These are phyloP conservation scores for Dothideomycetes sp. DNA, from an alignment of 2,329 filamentous ascomycete genomes.

Conservation along the genomic window DNA sequence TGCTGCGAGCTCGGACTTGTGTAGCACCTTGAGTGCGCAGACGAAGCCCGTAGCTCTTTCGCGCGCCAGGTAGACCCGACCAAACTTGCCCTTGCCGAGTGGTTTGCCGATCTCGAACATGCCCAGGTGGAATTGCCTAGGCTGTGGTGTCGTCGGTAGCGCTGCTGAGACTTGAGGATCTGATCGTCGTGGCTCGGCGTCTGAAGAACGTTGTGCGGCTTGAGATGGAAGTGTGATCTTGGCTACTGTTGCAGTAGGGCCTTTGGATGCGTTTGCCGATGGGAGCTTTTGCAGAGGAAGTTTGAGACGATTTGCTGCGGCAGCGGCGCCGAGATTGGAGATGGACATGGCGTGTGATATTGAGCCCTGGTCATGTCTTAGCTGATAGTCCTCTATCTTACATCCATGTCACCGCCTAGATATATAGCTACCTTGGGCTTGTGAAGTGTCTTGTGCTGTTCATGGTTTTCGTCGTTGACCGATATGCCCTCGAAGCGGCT, in stretches of 20 bases:
- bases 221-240: conserved; percentile 59
- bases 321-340: conserved; percentile 33
- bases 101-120: conserved; percentile 88
- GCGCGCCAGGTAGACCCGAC: conserved; percentile 69
- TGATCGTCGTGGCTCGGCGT: conserved; percentile 21
- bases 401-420: too few relatives aligned
- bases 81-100: conserved; percentile 76
- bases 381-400: background rate
- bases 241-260: conserved; percentile 39
- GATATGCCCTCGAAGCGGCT: conserved; percentile 81
- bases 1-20: conserved; percentile 70
- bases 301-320: conserved; percentile 55
- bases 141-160: conserved; percentile 13
- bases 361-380: conserved; percentile 27
- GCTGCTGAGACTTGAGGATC: conserved; percentile 6
- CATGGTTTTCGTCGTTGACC: conserved; percentile 75
- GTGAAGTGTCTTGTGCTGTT: conserved; percentile 45
- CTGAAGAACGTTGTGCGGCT: conserved; percentile 40
- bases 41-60: conserved; percentile 69
- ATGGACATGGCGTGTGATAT: conserved; percentile 35
- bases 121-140: conserved; percentile 62
- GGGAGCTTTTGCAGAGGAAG: conserved; percentile 71
- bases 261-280: conserved; percentile 55
- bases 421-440: conserved; percentile 73
- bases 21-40: conserved; percentile 71